Evolutionary conservation across 2,329 filamentous ascomycete species (phyloP).

Genomic region (Metarhizium guizhouense): DNA sequence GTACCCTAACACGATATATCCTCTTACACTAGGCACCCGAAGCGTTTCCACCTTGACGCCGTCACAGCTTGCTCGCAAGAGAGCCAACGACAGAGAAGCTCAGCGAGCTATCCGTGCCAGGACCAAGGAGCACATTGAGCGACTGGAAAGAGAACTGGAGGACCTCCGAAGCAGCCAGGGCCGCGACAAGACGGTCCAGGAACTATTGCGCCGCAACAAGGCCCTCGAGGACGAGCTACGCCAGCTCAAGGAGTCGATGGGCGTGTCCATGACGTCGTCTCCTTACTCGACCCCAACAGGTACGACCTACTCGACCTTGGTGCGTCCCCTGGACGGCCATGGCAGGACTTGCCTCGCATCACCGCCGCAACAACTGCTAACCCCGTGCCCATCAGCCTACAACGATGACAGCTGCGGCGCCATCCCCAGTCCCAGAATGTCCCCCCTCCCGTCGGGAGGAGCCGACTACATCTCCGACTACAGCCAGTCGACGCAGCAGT

Average conservation of each 20-base stretch:
- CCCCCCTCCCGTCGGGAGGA: constrained; percentile 31
- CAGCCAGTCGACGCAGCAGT: constrained; percentile 21
- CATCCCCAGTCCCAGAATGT: constrained; percentile 34
- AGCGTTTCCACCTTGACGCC: constrained; percentile 83
- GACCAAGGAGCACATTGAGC: constrained; percentile 79
- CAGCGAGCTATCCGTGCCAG: constrained; percentile 80
- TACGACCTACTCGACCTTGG: constrained; percentile 18
- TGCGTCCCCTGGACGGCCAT: constrained; percentile 6
- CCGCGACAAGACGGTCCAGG: constrained; percentile 42
- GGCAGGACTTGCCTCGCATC: constrained; percentile 3
- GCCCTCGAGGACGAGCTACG: constrained; percentile 44
- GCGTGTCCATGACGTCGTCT: constrained; percentile 30
- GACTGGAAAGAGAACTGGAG: constrained; percentile 63
- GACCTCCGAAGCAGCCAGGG: constrained; percentile 51
- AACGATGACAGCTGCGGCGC: constrained; percentile 30
- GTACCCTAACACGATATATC: neutral
- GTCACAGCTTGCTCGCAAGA: constrained; percentile 80
- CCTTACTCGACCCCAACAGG: constrained; percentile 31
- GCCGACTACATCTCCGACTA: constrained; percentile 37
- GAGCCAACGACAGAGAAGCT: constrained; percentile 84
- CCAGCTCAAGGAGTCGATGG: constrained; percentile 35
- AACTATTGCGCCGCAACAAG: constrained; percentile 42
- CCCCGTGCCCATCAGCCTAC: constrained; percentile 24
- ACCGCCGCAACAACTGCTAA: constrained; percentile 10
- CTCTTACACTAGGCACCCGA: constrained; percentile 43